These are phyloP conservation scores for Hemileccinum rubropunctum DNA, from an alignment of 768 basidiomycete species.

Conservation along the genomic window DNA sequence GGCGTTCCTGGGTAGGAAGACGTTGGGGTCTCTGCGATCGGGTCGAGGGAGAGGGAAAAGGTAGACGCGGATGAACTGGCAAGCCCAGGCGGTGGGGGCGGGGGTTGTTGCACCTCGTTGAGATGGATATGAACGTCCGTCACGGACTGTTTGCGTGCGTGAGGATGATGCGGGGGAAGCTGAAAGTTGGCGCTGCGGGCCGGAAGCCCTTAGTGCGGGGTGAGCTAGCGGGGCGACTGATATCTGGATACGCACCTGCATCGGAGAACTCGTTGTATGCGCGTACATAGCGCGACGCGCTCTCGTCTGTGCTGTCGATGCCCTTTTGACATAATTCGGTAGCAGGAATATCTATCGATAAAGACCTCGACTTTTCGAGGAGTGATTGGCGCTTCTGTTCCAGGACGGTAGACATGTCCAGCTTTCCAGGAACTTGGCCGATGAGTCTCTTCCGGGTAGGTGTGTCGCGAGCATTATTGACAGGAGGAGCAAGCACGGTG, in stretches of 20 bases:
- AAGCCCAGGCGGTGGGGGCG: slow-evolving; percentile 22
- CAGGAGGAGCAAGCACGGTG: slow-evolving; percentile 27
- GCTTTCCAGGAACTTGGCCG: slow-evolving; percentile 40
- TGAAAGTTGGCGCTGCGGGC: slow-evolving; percentile 51
- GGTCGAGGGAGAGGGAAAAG: slow-evolving; percentile 47
- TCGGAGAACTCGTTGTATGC: slow-evolving; percentile 31
- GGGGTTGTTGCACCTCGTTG: slow-evolving; percentile 27
- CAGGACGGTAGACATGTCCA: slow-evolving; percentile 45
- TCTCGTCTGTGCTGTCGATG: slow-evolving; percentile 1
- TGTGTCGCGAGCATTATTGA: slow-evolving; percentile 28
- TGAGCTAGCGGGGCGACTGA: slow-evolving; percentile 4
- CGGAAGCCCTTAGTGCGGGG: slow-evolving; percentile 1
- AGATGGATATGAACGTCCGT: slow-evolving; percentile 46
- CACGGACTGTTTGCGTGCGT: slow-evolving; percentile 73
- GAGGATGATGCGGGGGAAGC: slow-evolving; percentile 63
- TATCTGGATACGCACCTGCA: slow-evolving; percentile 11
- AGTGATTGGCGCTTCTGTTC: slow-evolving; percentile 54
- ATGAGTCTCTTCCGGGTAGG: slow-evolving; percentile 53
- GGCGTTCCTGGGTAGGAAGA: slow-evolving; percentile 37
- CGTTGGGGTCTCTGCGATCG: slow-evolving; percentile 44
- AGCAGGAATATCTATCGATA: slow-evolving; percentile 62
- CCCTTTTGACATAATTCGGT: slow-evolving; percentile 40
- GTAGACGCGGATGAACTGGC: slow-evolving; percentile 43
- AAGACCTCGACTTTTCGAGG: slow-evolving; percentile 50
- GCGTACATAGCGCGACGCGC: slow-evolving; percentile 26